Evolutionary conservation across 2,329 filamentous ascomycete genomes (phyloP).

Genomic region (Anthostomella pinea): DNA sequence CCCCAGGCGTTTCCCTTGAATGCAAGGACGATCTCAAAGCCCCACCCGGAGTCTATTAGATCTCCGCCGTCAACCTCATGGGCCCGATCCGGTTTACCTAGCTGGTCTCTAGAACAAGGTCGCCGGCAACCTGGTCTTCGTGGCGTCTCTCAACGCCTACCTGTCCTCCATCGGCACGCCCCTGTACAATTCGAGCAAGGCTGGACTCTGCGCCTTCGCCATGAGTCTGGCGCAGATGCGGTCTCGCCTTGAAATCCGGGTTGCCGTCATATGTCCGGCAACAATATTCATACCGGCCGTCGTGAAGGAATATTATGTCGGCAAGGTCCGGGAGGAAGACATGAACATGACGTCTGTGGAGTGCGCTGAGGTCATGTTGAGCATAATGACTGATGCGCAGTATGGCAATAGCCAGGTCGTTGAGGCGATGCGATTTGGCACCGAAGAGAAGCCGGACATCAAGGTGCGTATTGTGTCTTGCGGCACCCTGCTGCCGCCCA

Average conservation of each 20-base stretch:
- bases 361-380: constrained; percentile 10
- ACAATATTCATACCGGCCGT: constrained; percentile 11
- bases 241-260: constrained; percentile 7
- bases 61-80: constrained; percentile 20
- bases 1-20: constrained; percentile 17
- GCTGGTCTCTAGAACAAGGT: constrained; percentile 24
- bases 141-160: constrained; percentile 30
- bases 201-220: constrained; percentile 19
- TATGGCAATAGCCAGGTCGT: constrained; percentile 11
- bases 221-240: constrained; percentile 12
- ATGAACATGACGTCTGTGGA: constrained; percentile 13
- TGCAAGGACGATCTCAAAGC: constrained; percentile 17
- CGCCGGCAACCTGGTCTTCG: constrained; percentile 25
- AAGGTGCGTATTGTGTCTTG: constrained; percentile 8
- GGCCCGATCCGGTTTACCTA: constrained; percentile 24
- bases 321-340: constrained; percentile 7
- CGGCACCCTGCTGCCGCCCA: constrained; percentile 7
- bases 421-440: constrained; percentile 12
- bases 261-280: constrained; percentile 11
- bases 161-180: constrained; percentile 27
- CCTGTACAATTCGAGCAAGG: constrained; percentile 32
- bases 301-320: constrained; percentile 7
- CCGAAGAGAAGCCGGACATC: constrained; percentile 5
- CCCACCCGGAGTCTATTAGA: constrained; percentile 16
- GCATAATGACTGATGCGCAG: constrained; percentile 7